phyloP scores from a whole-genome alignment of 768 basidiomycete genomes.

The Obba rivulosa region DNA sequence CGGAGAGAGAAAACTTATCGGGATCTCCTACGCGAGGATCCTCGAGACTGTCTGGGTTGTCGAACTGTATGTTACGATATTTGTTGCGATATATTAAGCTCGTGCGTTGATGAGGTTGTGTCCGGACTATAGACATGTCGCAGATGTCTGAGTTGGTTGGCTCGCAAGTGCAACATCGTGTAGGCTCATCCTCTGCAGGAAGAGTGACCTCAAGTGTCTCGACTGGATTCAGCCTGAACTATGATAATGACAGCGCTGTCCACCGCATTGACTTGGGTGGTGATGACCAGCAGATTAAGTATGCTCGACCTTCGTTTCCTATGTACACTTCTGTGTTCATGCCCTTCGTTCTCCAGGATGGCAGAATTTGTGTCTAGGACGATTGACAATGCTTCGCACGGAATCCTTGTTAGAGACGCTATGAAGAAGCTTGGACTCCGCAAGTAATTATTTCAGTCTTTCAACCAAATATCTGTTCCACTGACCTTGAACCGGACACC shows the following conservation, averaged over 20 bases:
- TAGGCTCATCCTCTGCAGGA: neutral
- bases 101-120: neutral
- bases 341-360: constrained; percentile 32
- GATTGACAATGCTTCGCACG: constrained; percentile 53
- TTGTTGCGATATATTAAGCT: too few relatives aligned
- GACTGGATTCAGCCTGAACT: constrained; percentile 38
- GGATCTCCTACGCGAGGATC: neutral
- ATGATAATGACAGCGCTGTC: constrained; percentile 45
- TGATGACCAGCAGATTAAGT: constrained; percentile 31
- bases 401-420: constrained; percentile 45
- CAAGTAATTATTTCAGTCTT: constrained; percentile 30
- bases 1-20: neutral
- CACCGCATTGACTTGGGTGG: constrained; percentile 53
- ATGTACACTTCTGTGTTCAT: too few relatives aligned
- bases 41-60: too few relatives aligned
- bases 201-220: neutral
- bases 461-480: neutral
- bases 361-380: constrained; percentile 57
- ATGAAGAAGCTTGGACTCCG: constrained; percentile 47
- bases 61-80: too few relatives aligned
- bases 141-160: constrained; percentile 2
- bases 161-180: neutral
- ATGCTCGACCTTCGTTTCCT: neutral
- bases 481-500: neutral
- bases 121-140: neutral